Evolutionary conservation across 1,139 yeast species (phyloP).

Genomic region (Sugiyamaella paludigena): DNA sequence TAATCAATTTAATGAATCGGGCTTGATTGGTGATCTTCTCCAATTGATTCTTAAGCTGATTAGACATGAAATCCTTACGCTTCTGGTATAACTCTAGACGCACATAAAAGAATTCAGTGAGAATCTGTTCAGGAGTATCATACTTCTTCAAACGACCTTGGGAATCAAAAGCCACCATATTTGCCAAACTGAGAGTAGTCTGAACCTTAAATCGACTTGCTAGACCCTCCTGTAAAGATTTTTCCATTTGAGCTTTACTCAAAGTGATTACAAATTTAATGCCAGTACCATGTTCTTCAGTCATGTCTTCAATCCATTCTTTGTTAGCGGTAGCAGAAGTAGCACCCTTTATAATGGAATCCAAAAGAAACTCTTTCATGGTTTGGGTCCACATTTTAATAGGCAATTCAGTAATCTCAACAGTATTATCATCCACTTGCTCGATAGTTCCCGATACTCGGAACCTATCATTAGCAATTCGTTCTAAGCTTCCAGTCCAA

Average conservation of each 20-base stretch:
- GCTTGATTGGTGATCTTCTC: conserved; percentile 81
- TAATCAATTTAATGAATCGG: conserved; percentile 84
- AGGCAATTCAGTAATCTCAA: conserved; percentile 92
- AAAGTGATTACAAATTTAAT: conserved; percentile 77
- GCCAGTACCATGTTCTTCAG: conserved; percentile 85
- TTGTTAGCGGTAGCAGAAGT: conserved; percentile 29
- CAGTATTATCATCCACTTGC: conserved; percentile 71
- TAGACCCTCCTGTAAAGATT: conserved; percentile 69
- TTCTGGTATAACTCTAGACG: conserved; percentile 88
- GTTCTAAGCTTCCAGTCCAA: conserved; percentile 83
- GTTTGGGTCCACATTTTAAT: conserved; percentile 89
- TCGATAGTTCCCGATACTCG: conserved; percentile 77
- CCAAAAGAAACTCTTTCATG: conserved; percentile 77
- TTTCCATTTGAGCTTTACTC: conserved; percentile 76
- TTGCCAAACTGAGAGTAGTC: conserved; percentile 65
- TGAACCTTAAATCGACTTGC: conserved; percentile 79
- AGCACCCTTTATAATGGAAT: conserved; percentile 49
- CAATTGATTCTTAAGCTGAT: conserved; percentile 67
- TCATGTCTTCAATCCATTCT: conserved; percentile 95
- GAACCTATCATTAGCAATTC: conserved; percentile 58
- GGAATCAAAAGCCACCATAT: conserved; percentile 97
- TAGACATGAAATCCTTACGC: conserved; percentile 78
- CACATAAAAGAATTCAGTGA: conserved; percentile 79
- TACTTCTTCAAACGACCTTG: conserved; percentile 84
- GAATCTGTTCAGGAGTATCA: conserved; percentile 68